Conservation (phyloP, 768 basidiomycete species). For the Russula olivacea region DNA sequence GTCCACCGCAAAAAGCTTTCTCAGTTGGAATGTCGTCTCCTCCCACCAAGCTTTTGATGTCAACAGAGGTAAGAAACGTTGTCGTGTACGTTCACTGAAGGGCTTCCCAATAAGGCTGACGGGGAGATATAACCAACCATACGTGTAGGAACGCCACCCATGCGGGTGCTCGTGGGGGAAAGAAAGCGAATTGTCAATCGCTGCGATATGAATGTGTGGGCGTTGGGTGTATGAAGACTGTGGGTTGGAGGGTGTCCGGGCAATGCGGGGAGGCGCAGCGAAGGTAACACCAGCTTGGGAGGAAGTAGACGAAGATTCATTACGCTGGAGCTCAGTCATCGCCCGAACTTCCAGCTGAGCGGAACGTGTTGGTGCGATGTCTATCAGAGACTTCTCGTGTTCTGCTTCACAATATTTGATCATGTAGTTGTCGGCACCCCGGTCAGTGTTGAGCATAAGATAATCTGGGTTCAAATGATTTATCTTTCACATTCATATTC, state of each 20-base stretch:
- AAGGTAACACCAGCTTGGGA: conserved; percentile 22
- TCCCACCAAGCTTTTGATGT: conserved; percentile 89
- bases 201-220: conserved; percentile 86
- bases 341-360: conserved; percentile 61
- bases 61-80: conserved; percentile 74
- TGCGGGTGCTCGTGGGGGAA: conserved; percentile 89
- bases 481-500: neutral
- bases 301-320: conserved; percentile 29
- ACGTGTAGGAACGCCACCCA: conserved; percentile 72
- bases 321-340: conserved; percentile 62
- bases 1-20: conserved; percentile 73
- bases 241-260: conserved; percentile 20
- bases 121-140: conserved; percentile 84
- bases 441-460: conserved; percentile 89
- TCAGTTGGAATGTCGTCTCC: conserved; percentile 72
- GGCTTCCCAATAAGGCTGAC: conserved; percentile 81
- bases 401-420: conserved; percentile 83
- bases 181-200: conserved; percentile 89
- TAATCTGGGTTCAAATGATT: conserved; percentile 48
- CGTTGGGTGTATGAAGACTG: conserved; percentile 44
- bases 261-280: conserved; percentile 25
- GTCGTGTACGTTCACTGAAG: conserved; percentile 76
- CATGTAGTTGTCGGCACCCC: conserved; percentile 88
- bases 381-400: conserved; percentile 71
- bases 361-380: conserved; percentile 70